Evolutionary conservation across 2,329 filamentous ascomycete species (phyloP).

Genomic region (Epichloe uncinata): DNA sequence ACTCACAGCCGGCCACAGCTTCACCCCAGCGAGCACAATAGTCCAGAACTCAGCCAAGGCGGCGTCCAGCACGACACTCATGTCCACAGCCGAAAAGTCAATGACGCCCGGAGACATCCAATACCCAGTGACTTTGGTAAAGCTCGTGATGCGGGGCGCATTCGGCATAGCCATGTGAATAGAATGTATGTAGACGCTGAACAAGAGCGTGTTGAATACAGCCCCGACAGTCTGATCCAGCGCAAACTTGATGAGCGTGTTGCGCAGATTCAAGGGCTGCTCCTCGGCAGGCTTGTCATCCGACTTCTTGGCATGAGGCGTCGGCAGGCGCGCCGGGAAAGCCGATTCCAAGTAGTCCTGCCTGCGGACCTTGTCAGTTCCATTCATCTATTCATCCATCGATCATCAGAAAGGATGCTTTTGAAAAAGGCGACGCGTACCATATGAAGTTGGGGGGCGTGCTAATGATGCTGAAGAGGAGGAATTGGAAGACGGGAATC

Average conservation of each 20-base stretch:
- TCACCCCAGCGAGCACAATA: slow-evolving; percentile 53
- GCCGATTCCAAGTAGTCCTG: slow-evolving; percentile 62
- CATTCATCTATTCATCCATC: not conserved
- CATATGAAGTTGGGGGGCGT: slow-evolving; percentile 82
- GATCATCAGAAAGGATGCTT: not conserved
- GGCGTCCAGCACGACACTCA: slow-evolving; percentile 28
- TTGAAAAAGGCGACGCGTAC: slow-evolving; percentile 27
- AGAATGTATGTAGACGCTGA: slow-evolving; percentile 45
- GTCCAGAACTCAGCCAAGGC: slow-evolving; percentile 45
- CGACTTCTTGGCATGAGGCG: slow-evolving; percentile 14
- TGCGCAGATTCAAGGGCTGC: slow-evolving; percentile 39
- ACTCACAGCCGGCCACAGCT: slow-evolving; percentile 58
- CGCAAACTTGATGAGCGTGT: slow-evolving; percentile 53
- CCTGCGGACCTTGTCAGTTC: slow-evolving; percentile 24
- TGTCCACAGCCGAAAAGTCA: slow-evolving; percentile 32
- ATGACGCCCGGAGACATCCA: slow-evolving; percentile 27
- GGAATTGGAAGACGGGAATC: slow-evolving; percentile 60
- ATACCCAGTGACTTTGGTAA: slow-evolving; percentile 21
- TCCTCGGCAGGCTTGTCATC: slow-evolving; percentile 1
- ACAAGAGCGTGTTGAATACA: slow-evolving; percentile 50
- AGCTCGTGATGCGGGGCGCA: slow-evolving; percentile 23
- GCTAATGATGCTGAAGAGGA: slow-evolving; percentile 57
- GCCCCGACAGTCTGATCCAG: slow-evolving; percentile 59
- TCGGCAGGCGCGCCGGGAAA: slow-evolving; percentile 49
- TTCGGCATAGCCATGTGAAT: slow-evolving; percentile 36